phyloP scores from a whole-genome alignment of 2,329 filamentous ascomycete genomes.

The Stemphylium lycopersici region DNA sequence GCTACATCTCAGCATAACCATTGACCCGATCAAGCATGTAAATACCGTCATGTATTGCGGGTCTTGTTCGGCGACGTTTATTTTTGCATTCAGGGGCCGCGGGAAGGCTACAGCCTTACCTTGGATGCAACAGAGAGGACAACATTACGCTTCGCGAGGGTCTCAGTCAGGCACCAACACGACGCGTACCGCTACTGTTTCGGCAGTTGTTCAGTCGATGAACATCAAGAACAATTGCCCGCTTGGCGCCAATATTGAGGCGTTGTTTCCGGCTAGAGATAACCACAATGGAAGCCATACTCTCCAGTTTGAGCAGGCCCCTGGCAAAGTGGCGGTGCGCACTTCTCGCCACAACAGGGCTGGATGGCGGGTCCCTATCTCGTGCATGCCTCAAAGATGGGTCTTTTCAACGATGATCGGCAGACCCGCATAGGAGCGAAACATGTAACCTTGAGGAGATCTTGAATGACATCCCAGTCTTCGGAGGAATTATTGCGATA shows the following conservation, averaged over 20 bases:
- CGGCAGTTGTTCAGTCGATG: not conserved
- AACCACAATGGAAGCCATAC: too few species aligned
- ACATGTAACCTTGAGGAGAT: not conserved
- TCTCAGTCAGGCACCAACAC: not conserved
- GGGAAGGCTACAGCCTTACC: not conserved
- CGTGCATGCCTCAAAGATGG: not conserved
- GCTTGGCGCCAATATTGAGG: too few species aligned
- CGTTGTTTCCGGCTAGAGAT: too few species aligned
- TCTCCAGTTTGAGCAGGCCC: not conserved
- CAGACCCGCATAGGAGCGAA: not conserved
- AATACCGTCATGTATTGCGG: conserved; percentile 1
- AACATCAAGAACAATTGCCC: not conserved
- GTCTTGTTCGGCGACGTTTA: conserved; percentile 4
- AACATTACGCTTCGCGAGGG: not conserved
- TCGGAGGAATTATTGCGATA: not conserved
- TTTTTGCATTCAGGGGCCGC: conserved; percentile 6
- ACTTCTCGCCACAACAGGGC: not conserved
- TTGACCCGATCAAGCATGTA: not conserved
- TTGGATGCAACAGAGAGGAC: not conserved
- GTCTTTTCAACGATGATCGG: conserved; percentile 8
- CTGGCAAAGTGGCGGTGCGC: not conserved
- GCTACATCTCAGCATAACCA: not conserved
- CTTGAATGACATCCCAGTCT: not conserved
- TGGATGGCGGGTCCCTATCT: not conserved
- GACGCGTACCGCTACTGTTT: not conserved